Evolutionary conservation across 129 eudicot genomes (phyloP).

Genomic region (Arctium minus): DNA sequence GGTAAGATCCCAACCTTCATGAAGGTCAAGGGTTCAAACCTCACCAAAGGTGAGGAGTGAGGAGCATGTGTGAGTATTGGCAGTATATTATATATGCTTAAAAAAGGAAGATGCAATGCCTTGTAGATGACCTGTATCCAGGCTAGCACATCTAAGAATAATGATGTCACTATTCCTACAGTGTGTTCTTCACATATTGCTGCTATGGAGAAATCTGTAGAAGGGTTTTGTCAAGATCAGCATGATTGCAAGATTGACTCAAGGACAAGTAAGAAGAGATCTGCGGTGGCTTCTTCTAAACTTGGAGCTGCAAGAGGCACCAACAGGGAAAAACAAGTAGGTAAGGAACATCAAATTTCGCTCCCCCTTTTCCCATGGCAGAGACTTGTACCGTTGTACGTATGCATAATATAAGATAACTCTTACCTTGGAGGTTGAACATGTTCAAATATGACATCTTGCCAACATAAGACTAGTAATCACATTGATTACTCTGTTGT

Average conservation of each 20-base stretch:
- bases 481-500: not conserved
- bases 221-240: slow-evolving; percentile 1
- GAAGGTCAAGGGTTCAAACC: not conserved
- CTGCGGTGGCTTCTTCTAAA: slow-evolving; percentile 18
- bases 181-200: slow-evolving; percentile 7
- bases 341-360: slow-evolving; percentile 12
- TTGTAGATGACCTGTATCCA: not conserved
- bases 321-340: slow-evolving; percentile 23
- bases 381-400: not conserved
- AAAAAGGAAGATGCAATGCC: not conserved
- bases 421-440: slow-evolving; percentile 3
- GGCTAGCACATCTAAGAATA: not conserved
- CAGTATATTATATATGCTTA: not conserved
- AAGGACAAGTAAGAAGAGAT: slow-evolving; percentile 25
- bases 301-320: slow-evolving; percentile 16
- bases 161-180: not conserved
- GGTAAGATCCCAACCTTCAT: not conserved
- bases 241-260: slow-evolving; percentile 15
- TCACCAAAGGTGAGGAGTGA: not conserved
- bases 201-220: slow-evolving; percentile 15
- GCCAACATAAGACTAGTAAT: not conserved
- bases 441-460: not conserved
- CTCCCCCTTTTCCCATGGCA: not conserved
- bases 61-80: not conserved
- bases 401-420: not conserved